phyloP scores from a whole-genome alignment of 345 rosid genomes.

The Salix suchowensis region DNA sequence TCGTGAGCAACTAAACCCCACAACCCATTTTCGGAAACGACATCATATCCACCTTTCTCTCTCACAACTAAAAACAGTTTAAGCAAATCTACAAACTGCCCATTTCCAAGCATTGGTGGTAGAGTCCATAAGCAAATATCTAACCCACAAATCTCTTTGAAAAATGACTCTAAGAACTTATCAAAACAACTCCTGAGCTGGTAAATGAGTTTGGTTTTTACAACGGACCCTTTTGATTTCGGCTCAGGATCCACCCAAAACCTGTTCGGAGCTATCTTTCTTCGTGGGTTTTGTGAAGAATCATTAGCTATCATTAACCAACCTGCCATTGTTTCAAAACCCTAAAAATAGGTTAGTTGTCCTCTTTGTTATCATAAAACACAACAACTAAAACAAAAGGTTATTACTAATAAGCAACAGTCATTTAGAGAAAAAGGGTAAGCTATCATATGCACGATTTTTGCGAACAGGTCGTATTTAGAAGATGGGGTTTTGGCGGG shows the following conservation, averaged over 20 bases:
- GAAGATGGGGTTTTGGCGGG: constrained; percentile 27
- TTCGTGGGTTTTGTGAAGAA: background rate
- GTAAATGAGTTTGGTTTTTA: background rate
- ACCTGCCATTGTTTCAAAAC: constrained; percentile 32
- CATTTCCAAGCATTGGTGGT: constrained; percentile 57
- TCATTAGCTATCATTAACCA: constrained; percentile 22
- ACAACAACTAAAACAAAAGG: background rate
- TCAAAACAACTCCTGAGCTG: constrained; percentile 5
- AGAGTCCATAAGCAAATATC: constrained; percentile 7
- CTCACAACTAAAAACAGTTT: constrained; percentile 45
- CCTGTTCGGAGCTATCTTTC: background rate
- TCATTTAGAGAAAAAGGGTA: background rate
- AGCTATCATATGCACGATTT: background rate
- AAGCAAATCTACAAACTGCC: constrained; percentile 45
- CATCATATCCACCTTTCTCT: constrained; percentile 41
- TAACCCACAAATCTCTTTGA: constrained; percentile 6
- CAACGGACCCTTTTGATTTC: background rate
- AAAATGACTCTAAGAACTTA: background rate
- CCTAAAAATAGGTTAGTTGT: constrained; percentile 16
- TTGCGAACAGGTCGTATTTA: background rate
- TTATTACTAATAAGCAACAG: background rate
- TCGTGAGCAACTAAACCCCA: constrained; percentile 55
- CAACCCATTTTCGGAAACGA: constrained; percentile 35
- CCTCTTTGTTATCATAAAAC: background rate
- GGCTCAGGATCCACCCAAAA: constrained; percentile 10